phyloP scores from a whole-genome alignment of 1,284 basidiomycete species.

The Ganoderma lucidum region DNA sequence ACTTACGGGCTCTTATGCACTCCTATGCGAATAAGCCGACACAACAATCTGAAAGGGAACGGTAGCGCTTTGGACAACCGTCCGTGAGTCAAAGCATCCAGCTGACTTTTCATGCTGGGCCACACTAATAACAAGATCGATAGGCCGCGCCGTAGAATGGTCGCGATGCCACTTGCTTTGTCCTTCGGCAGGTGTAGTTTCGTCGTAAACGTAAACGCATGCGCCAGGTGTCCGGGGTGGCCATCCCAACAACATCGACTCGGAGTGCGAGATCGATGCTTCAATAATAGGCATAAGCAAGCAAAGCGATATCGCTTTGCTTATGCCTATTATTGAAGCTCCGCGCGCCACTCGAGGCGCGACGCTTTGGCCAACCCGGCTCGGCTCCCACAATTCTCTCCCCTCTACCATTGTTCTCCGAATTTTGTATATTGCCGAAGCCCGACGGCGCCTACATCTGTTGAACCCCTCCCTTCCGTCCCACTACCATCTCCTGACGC shows the following conservation, averaged over 20 bases:
- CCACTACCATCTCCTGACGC: constrained; percentile 18
- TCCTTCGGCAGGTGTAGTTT: neutral
- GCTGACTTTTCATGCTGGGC: neutral
- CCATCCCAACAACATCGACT: neutral
- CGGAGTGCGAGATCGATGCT: neutral
- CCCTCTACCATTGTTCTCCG: neutral
- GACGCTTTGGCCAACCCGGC: neutral
- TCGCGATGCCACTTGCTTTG: neutral
- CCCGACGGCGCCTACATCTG: neutral
- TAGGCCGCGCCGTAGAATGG: neutral
- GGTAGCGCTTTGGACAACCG: neutral
- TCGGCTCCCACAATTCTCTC: neutral
- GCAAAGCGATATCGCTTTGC: neutral
- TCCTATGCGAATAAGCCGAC: neutral
- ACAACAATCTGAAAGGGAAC: neutral
- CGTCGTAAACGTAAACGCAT: neutral
- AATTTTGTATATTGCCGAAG: neutral
- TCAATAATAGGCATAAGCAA: no score
- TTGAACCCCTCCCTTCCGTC: constrained; percentile 10
- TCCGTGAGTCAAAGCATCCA: neutral
- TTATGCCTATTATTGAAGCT: constrained; percentile 6
- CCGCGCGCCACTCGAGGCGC: constrained; percentile 3
- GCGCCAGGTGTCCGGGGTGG: neutral
- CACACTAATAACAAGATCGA: neutral
- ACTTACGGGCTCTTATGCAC: neutral